Evolutionary conservation across 768 basidiomycete species (phyloP).

Genomic region (Boletus vinaceobasis): DNA sequence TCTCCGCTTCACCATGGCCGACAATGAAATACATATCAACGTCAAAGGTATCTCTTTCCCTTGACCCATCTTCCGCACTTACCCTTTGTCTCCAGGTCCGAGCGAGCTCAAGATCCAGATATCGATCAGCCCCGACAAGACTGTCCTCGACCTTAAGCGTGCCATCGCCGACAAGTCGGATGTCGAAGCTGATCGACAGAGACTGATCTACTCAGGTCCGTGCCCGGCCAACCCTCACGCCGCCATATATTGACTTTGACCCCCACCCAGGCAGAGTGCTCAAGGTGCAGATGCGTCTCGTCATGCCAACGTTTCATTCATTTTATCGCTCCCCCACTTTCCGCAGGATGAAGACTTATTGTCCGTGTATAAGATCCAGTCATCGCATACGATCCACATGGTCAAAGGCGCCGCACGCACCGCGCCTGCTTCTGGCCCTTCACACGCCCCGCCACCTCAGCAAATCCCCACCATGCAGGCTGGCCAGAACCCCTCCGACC

Average conservation of each 20-base stretch:
- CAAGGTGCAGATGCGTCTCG: constrained; percentile 44
- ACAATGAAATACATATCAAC: constrained; percentile 61
- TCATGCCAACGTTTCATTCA: not conserved
- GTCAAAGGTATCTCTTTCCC: constrained; percentile 54
- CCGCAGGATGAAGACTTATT: constrained; percentile 77
- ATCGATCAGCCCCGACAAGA: constrained; percentile 75
- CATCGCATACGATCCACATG: constrained; percentile 88
- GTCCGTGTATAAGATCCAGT: constrained; percentile 86
- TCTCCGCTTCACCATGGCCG: constrained; percentile 45
- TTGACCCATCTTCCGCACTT: not conserved
- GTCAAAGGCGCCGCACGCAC: constrained; percentile 75
- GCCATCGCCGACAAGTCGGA: constrained; percentile 83
- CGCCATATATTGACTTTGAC: not conserved
- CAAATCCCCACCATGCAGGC: constrained; percentile 80
- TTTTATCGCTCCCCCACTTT: constrained; percentile 6
- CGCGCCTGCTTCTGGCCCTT: constrained; percentile 32
- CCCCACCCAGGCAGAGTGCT: constrained; percentile 57
- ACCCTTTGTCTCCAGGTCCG: constrained; percentile 50
- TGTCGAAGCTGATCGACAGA: constrained; percentile 81
- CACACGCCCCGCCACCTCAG: constrained; percentile 40
- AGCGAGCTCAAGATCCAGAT: constrained; percentile 92
- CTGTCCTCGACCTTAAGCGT: constrained; percentile 86
- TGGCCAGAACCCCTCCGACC: constrained; percentile 86
- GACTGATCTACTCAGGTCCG: constrained; percentile 89
- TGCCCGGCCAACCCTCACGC: constrained; percentile 5